phyloP scores from a whole-genome alignment of 352 stramenopile species.

The Aphanomyces euteiches region DNA sequence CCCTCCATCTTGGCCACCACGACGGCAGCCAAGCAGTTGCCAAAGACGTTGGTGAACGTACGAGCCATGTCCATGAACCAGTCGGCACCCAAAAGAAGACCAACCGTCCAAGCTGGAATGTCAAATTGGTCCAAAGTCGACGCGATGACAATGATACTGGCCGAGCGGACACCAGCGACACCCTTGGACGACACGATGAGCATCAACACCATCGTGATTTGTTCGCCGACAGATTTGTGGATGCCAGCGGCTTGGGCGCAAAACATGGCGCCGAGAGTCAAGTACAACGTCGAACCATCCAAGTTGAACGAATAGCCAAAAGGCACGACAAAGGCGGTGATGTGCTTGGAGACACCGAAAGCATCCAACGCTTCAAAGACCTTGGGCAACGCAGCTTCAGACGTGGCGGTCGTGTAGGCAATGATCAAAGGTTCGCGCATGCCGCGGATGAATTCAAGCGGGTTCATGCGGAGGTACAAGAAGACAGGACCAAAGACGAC shows the following conservation, averaged over 20 bases:
- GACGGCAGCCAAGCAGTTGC: slow-evolving; percentile 51
- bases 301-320: slow-evolving; percentile 71
- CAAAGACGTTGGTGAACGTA: slow-evolving; percentile 53
- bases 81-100: slow-evolving; percentile 51
- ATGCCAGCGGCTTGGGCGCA: slow-evolving; percentile 48
- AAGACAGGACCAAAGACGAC: slow-evolving; percentile 47
- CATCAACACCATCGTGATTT: slow-evolving; percentile 61
- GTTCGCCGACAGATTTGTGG: slow-evolving; percentile 51
- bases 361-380: slow-evolving; percentile 56
- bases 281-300: slow-evolving; percentile 51
- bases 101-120: slow-evolving; percentile 54
- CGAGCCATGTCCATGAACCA: slow-evolving; percentile 63
- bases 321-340: slow-evolving; percentile 52
- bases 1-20: slow-evolving; percentile 63
- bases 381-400: slow-evolving; percentile 52
- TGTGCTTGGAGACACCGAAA: slow-evolving; percentile 50
- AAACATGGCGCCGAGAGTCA: slow-evolving; percentile 48
- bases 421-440: slow-evolving; percentile 59
- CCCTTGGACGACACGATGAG: slow-evolving; percentile 58
- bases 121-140: slow-evolving; percentile 51
- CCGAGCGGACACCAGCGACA: slow-evolving; percentile 48
- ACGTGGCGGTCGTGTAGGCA: slow-evolving; percentile 56
- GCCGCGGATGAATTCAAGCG: slow-evolving; percentile 42
- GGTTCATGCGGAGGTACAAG: slow-evolving; percentile 47
- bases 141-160: slow-evolving; percentile 45